Base-by-base conservation (phyloP, 345 rosid genomes). In the Bretschneidera sinensis region DNA sequence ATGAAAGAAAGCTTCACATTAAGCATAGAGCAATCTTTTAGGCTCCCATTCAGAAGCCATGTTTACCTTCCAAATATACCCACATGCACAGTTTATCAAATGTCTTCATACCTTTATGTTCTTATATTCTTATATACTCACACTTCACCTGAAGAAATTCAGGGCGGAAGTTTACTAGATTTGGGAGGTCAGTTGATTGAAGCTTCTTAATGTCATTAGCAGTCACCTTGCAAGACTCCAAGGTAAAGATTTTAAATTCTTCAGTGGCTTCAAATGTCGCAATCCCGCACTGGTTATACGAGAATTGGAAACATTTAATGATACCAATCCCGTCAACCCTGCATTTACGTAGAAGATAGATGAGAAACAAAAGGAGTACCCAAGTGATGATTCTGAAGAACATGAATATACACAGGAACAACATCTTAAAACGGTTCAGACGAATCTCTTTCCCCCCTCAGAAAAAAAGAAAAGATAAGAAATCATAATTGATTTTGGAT, bases 211-310 rank as follows among this genome's bases (percentile, higher is more conserved):
- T 87, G 43, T 89, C 97, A 23, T 61, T 65, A 4, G 82, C 85
- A 9, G 88, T 77, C 57, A 92, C 84, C 82, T 84, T 85, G 87
- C 97, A 87, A 1, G 89, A 81, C 64, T 87, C 98, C 73, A 87
- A 63, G 23, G 83, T 76, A 89, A 73, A 48, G 86, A 84, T 66
- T 74, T 83, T 59, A 89, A 74, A 63, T 80, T 89, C 78, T 92
- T 89, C 77, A 92, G 64, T 18, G 79, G 80, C 76, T 78, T 87
- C 66, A 92, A 67, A 66, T 89, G 85, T 31, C 60, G 76, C 60
- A 92, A 69, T 48, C 98, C 98, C 2, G 82, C 70, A 57, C 71
- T 71, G 5, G 96, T 82, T 78, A 89, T 83, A 17, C 83, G 83
- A 33, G 98, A 92, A 78, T 82, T 84, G 24, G 97, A 87, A 21